Conservation (phyloP, 2,329 filamentous ascomycete species). For the Trichoderma sp. region DNA sequence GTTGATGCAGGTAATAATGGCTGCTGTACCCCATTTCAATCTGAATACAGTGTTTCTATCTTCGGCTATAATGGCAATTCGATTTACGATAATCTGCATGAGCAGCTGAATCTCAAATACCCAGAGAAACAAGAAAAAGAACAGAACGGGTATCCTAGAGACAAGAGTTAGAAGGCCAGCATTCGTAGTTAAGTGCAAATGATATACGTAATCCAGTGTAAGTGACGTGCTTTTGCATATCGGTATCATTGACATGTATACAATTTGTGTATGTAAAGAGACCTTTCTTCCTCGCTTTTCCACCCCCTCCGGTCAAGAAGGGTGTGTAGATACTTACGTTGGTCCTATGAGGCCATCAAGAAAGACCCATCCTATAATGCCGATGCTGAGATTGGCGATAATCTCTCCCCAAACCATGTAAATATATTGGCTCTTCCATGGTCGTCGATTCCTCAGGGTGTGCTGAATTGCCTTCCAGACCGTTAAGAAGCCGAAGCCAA, state of each 20-base stretch:
- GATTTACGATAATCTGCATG: constrained; percentile 46
- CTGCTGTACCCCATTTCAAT: constrained; percentile 47
- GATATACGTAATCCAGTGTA: no score
- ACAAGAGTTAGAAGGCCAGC: not conserved
- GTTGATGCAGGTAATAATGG: constrained; percentile 48
- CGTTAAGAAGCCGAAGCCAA: constrained; percentile 6
- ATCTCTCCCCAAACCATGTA: constrained; percentile 31
- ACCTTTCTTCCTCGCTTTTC: not conserved
- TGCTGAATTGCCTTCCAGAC: constrained; percentile 9
- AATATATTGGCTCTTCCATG: constrained; percentile 25
- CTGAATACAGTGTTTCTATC: constrained; percentile 29
- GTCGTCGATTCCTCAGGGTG: constrained; percentile 7
- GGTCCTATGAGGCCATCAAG: constrained; percentile 24
- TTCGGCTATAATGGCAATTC: constrained; percentile 41
- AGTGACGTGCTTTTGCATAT: not conserved
- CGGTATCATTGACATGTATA: not conserved
- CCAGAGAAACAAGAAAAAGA: constrained; percentile 4
- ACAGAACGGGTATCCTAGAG: constrained; percentile 1
- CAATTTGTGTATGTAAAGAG: not conserved
- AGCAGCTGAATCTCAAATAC: constrained; percentile 38
- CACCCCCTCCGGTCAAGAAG: not conserved
- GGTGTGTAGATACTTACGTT: not conserved
- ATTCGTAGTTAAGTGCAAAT: no score
- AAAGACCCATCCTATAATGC: constrained; percentile 28
- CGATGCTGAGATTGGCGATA: constrained; percentile 27